Evolutionary conservation across 2,329 filamentous ascomycete species (phyloP), one percentile per base, ranked within the genome.

Genomic region (Penicillium griseofulvum): DNA sequence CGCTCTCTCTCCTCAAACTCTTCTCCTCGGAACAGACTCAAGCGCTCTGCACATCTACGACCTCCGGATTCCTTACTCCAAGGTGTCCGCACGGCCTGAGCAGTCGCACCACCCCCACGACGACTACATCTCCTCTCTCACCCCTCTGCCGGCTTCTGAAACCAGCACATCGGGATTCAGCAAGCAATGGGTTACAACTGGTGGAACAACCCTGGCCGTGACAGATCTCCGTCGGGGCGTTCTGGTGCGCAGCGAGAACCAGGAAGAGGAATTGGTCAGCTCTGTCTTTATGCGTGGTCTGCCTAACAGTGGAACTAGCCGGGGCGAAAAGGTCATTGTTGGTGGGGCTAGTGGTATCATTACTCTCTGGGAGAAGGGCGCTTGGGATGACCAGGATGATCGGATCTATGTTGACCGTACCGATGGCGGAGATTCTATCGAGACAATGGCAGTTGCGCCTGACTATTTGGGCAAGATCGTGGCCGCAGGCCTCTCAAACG

Each of bases 331-430:
- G 69, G 81, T 94, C 4, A 73, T 94, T 3, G 90, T 91, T 0
- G 88, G 90, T 34, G 90, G 90, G 26, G 87, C 85, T 17, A 87
- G 84, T 39, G 94, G 94, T 3, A 85, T 97, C 1, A 72, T 97
- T 59, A 97, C 92, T 5, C 77, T 97, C 7, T 99, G 94, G 92
- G 93, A 99, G 73, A 88, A 88, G 63, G 93, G 93, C 1, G 85
- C 89, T 0, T 97, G 94, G 93, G 92, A 96, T 68, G 93, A 97
- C 71, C 91, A 96, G 71, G 90, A 95, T 64, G 91, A 96, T 75
- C 84, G 91, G 49, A 89, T 97, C 65, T 85, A 89, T 46, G 85
- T 97, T 9, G 87, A 91, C 62, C 73, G 76, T 28, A 77, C 79
- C 10, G 82, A 80, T 17, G 87, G 85, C 9, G 90, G 84, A 42